Conservation (phyloP, 164 flowering plant genomes). For the Annona squamosa region DNA sequence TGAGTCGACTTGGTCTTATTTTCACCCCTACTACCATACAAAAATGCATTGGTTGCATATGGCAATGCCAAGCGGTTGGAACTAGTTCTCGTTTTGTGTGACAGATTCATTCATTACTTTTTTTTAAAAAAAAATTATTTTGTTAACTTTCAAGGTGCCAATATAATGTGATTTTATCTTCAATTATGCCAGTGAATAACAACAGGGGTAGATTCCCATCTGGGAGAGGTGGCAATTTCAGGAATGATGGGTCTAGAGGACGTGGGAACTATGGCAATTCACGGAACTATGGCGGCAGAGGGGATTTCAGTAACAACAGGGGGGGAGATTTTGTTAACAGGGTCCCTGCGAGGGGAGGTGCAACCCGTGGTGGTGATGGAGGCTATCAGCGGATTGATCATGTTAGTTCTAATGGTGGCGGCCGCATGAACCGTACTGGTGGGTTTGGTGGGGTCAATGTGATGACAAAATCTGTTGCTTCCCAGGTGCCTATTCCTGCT, state of each 20-base stretch:
- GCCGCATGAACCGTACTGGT: conserved; percentile 36
- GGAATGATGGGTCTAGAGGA: conserved; percentile 53
- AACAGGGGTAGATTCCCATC: conserved; percentile 34
- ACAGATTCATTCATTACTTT: too few species aligned
- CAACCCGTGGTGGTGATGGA: conserved; percentile 34
- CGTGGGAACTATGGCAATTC: conserved; percentile 31
- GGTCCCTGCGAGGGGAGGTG: conserved; percentile 28
- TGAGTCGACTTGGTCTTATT: too few species aligned
- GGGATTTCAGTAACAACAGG: conserved; percentile 25
- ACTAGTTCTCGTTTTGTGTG: too few species aligned
- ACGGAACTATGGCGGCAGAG: conserved; percentile 31
- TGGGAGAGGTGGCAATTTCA: conserved; percentile 38
- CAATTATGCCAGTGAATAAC: conserved; percentile 25
- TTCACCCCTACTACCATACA: too few species aligned
- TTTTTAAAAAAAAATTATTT: too few species aligned
- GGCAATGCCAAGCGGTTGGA: too few species aligned
- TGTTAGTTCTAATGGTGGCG: conserved; percentile 7
- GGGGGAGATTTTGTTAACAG: conserved; percentile 34
- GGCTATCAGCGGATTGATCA: conserved; percentile 39
- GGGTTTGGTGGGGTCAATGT: conserved; percentile 17
- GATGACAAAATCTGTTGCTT: conserved; percentile 28
- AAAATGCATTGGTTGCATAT: too few species aligned
- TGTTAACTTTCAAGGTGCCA: not conserved
- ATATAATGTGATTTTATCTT: not conserved
- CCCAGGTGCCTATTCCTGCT: conserved; percentile 37